A percentile compares a stretch with the other conserved stretches of the same genome.
Conservation (phyloP, 1,139 yeast species). For the Pichia sp. region DNA sequence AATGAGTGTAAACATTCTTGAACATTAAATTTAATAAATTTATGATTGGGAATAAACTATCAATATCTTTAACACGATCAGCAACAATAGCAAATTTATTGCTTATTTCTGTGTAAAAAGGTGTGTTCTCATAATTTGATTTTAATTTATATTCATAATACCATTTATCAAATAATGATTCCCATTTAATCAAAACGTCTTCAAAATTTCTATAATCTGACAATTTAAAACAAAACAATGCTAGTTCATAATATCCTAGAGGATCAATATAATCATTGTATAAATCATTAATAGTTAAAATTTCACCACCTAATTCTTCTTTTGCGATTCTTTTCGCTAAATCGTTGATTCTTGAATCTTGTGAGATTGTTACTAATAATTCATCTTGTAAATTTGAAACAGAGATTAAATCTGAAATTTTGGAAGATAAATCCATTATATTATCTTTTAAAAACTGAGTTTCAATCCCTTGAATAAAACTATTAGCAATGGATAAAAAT, state of each 20-base stretch:
- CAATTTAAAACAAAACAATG: constrained; percentile 69
- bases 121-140: constrained; percentile 26
- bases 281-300: constrained; percentile 68
- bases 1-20: constrained; percentile 34
- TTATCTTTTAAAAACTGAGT: constrained; percentile 73
- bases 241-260: constrained; percentile 77
- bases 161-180: constrained; percentile 45
- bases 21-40: constrained; percentile 53
- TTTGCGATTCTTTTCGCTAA: constrained; percentile 41
- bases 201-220: constrained; percentile 76
- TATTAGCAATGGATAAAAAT: constrained; percentile 84
- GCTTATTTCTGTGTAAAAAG: constrained; percentile 36
- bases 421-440: constrained; percentile 62
- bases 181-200: constrained; percentile 69
- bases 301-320: constrained; percentile 52
- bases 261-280: constrained; percentile 88
- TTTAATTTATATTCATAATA: constrained; percentile 31
- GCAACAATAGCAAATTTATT: constrained; percentile 38
- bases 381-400: constrained; percentile 90
- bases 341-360: constrained; percentile 52
- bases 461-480: constrained; percentile 82
- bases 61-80: constrained; percentile 38
- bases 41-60: constrained; percentile 75
- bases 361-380: constrained; percentile 49
- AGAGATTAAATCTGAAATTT: constrained; percentile 75